A percentile compares a stretch with the other conserved stretches of the same genome.
Evolutionary conservation across 2,329 filamentous ascomycete genomes (phyloP).

Genomic region (Paecilomyces dactylethromorphus): DNA sequence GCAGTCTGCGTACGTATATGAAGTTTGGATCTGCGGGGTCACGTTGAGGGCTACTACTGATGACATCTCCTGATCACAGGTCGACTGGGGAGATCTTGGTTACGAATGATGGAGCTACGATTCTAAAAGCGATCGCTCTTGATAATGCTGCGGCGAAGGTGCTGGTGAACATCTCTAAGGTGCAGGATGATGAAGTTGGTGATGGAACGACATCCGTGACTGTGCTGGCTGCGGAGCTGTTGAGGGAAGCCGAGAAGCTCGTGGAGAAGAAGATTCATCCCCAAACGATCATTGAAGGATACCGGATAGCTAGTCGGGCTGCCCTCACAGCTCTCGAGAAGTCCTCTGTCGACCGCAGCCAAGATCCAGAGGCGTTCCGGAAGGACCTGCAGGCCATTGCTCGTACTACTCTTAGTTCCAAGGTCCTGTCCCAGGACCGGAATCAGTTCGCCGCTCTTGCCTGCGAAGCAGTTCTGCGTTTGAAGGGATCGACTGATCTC

Average conservation of each 20-base stretch:
- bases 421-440: constrained; percentile 90
- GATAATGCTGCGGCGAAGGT: constrained; percentile 98
- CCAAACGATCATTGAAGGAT: constrained; percentile 98
- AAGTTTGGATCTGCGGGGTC: neutral
- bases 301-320: constrained; percentile 90
- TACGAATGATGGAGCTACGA: constrained; percentile 97
- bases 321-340: constrained; percentile 78
- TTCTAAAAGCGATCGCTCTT: constrained; percentile 95
- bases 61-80: constrained; percentile 38
- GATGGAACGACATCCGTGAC: constrained; percentile 98
- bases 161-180: constrained; percentile 97
- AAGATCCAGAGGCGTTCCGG: constrained; percentile 73
- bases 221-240: constrained; percentile 86
- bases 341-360: constrained; percentile 83
- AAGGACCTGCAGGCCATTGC: constrained; percentile 87
- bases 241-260: constrained; percentile 93
- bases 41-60: neutral
- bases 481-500: constrained; percentile 85
- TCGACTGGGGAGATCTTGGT: constrained; percentile 97
- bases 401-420: constrained; percentile 91
- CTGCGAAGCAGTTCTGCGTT: constrained; percentile 80
- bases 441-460: constrained; percentile 87
- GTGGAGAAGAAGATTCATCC: constrained; percentile 98
- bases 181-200: constrained; percentile 97
- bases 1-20: constrained; percentile 72